Evolutionary conservation across 441 rosid species (phyloP).

Genomic region (Euphorbia corollata): DNA sequence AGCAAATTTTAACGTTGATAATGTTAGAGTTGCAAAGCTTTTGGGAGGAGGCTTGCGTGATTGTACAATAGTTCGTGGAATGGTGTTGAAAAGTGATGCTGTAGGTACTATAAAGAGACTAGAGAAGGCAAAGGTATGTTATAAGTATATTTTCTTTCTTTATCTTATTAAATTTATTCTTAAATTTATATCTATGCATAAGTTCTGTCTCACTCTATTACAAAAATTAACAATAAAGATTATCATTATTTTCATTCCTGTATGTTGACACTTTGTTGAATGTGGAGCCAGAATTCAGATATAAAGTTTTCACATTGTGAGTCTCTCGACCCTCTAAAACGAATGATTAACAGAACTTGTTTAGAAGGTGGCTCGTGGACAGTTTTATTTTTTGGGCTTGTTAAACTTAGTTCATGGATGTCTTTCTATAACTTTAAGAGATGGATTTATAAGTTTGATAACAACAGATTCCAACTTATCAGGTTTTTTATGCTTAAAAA

Average conservation of each 20-base stretch:
- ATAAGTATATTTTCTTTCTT: slow-evolving; percentile 13
- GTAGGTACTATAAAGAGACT: slow-evolving; percentile 70
- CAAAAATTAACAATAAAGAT: no score
- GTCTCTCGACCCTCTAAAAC: background rate
- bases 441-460: background rate
- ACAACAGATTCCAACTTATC: background rate
- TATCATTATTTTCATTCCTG: background rate
- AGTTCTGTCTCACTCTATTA: background rate
- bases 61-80: slow-evolving; percentile 71
- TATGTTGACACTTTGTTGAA: background rate
- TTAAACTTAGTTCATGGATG: background rate
- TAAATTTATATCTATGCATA: background rate
- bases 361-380: no score
- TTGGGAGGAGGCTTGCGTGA: slow-evolving; percentile 88
- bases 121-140: slow-evolving; percentile 92
- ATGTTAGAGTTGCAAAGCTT: slow-evolving; percentile 87
- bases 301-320: background rate
- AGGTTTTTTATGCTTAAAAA: background rate
- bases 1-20: slow-evolving; percentile 82
- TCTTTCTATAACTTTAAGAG: background rate
- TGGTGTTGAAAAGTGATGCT: slow-evolving; percentile 89
- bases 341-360: background rate
- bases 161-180: background rate
- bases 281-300: no score
- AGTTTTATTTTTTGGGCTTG: background rate